These are phyloP conservation scores for Macrocybe gigantea DNA, from an alignment of 768 basidiomycete genomes.

Conservation along the genomic window DNA sequence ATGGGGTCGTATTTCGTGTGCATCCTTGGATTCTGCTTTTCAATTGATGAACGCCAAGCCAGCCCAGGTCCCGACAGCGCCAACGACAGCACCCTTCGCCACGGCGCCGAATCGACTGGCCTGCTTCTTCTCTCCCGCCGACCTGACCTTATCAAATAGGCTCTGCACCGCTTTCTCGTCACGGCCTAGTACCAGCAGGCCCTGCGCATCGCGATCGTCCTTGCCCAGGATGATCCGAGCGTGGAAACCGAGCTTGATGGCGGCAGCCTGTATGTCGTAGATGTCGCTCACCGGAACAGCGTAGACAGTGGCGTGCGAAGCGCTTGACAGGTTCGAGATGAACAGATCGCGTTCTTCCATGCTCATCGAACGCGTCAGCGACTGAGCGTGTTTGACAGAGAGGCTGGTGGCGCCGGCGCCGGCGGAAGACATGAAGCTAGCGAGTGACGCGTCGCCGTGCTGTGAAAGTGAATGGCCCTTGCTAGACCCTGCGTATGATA, in stretches of 20 bases:
- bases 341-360: slow-evolving; percentile 46
- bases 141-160: slow-evolving; percentile 28
- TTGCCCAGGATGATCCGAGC: slow-evolving; percentile 35
- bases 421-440: not conserved
- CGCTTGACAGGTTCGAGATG: slow-evolving; percentile 35
- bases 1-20: no score
- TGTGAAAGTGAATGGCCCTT: no score
- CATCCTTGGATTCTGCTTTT: not conserved
- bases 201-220: slow-evolving; percentile 27
- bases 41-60: slow-evolving; percentile 39
- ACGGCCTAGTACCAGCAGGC: slow-evolving; percentile 49
- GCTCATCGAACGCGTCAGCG: slow-evolving; percentile 47
- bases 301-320: slow-evolving; percentile 43
- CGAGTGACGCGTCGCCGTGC: no score
- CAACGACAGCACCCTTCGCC: slow-evolving; percentile 55
- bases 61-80: slow-evolving; percentile 55
- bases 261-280: slow-evolving; percentile 29
- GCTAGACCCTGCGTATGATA: no score
- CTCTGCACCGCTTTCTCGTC: slow-evolving; percentile 40
- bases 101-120: slow-evolving; percentile 28
- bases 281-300: slow-evolving; percentile 41
- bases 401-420: slow-evolving; percentile 7
- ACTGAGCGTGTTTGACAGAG: slow-evolving; percentile 7
- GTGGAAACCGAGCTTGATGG: slow-evolving; percentile 37
- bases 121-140: slow-evolving; percentile 17